A percentile compares a stretch with the other conserved stretches of the same genome.
phyloP scores from a whole-genome alignment of 345 rosid genomes.

The Salix purpurea region DNA sequence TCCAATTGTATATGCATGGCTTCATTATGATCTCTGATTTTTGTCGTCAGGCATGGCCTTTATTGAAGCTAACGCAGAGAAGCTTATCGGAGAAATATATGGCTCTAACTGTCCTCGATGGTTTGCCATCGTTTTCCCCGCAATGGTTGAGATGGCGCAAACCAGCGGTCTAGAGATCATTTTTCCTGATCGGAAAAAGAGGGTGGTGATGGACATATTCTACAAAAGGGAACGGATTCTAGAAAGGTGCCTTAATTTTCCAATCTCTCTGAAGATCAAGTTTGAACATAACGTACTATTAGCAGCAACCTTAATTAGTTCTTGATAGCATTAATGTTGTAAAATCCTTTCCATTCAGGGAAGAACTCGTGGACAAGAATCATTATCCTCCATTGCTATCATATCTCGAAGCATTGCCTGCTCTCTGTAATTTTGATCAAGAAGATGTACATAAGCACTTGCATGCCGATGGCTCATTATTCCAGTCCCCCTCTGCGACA shows the following conservation, averaged over 20 bases:
- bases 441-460: slow-evolving; percentile 26
- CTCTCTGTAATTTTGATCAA: slow-evolving; percentile 13
- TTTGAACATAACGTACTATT: background rate
- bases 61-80: slow-evolving; percentile 32
- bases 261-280: background rate
- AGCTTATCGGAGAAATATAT: slow-evolving; percentile 20
- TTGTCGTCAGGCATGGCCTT: slow-evolving; percentile 33
- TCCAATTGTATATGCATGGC: too few relatives aligned
- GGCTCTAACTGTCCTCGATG: slow-evolving; percentile 41
- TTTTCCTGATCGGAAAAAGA: slow-evolving; percentile 15
- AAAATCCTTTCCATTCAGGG: slow-evolving; percentile 21
- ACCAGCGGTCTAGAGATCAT: slow-evolving; percentile 31
- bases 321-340: background rate
- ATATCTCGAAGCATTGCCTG: slow-evolving; percentile 44
- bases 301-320: too few relatives aligned
- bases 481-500: slow-evolving; percentile 68
- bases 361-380: slow-evolving; percentile 28
- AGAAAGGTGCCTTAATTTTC: slow-evolving; percentile 19
- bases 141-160: slow-evolving; percentile 47
- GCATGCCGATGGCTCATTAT: slow-evolving; percentile 43
- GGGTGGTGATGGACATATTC: slow-evolving; percentile 19
- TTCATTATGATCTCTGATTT: background rate
- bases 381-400: slow-evolving; percentile 38
- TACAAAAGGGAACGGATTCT: slow-evolving; percentile 34
- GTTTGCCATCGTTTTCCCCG: slow-evolving; percentile 50